Base-by-base conservation (phyloP, 106 monocot species). In the Dendrobium chrysotoxum region DNA sequence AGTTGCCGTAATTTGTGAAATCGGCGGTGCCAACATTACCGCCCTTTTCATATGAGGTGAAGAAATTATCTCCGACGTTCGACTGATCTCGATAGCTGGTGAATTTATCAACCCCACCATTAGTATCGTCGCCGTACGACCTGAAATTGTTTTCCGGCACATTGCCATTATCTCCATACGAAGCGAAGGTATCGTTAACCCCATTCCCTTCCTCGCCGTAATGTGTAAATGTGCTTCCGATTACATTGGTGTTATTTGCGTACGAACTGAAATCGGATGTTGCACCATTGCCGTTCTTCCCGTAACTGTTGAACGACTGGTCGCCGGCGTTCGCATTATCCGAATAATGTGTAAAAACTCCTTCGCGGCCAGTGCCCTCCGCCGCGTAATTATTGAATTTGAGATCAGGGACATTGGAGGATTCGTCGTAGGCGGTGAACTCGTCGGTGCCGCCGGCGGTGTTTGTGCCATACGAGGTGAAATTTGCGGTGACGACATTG, bases 31-130 rank as follows among this genome's bases (percentile, higher is more conserved):
- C 87, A 28, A n/a, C 81, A 76, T 82, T 88, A 0, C 66, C 88
- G 0, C 80, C 57, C 83, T 93, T 93, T 35, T 70, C 91, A 80
- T 99, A 99, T 58, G 98, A 99, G 2, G 82, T 17, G 88, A 99
- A 99, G 50, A 30, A 72, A 79, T 95, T 88, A 81, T 95, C 95
- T 18, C 98, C 98, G 26, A 95, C 98, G 76, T 99, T 99, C 68
- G 95, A 79, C 42, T 86, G 54, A 65, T 91, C 89, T 16, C 98
- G 78, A 82, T 99, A 99, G 30, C 28, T 76, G 47, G 66, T 79
- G 90, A 99, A 99, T 7, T 35, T n/a, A 61, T 50, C 70, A 8
- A 81, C 80, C 9, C 83, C 67, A 47, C 82, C 86, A 40, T 84
- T 83, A 20, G 83, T 86, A 66, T 74, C 28, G 80, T 83, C 83